Evolutionary conservation across 495 filamentous ascomycete species (phyloP), one percentile per base, ranked within the genome.

Genomic region (Trichoderma erinaceum): DNA sequence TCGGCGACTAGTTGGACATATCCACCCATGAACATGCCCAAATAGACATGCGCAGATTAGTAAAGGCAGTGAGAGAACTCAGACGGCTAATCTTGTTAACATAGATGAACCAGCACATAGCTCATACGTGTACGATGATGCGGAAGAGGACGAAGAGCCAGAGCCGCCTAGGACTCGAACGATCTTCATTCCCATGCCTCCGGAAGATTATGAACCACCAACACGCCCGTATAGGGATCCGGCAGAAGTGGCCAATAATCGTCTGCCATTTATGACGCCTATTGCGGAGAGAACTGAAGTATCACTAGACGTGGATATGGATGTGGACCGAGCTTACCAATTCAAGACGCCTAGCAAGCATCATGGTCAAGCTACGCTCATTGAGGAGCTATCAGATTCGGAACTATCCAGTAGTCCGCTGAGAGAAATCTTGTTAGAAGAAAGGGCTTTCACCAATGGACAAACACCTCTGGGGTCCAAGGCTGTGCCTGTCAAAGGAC

Each of bases 261-360:
- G 92, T 64, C 81, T 97, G 10, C 95, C 93, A 44, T 97, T 97
- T 76, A 99, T 99, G 95, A 99, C 95, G 0, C 95, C 95, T 15
- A 99, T 99, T 69, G 92, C 94, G 8, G 95, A 99, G 75, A 89
- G 89, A 71, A 99, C 95, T 0, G 95, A 99, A 77, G 90, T 87
- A 25, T 95, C 92, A 0, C 75, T 96, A 25, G 88, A 87, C 29
- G 79, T 89, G 11, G 25, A 25, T 32, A 81, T 85, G 70, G 70
- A 79, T 72, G 81, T 85, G 70, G 70, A 79, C 73, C 76, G 81
- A 73, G 77, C 87, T 64, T 81, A 85, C 71, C 79, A 83, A 72
- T 80, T 85, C 29, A 96, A 93, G 73, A 95, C 92, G 2, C 93
- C 92, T 8, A 91, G 65, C 43, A 66, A 66, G 84, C 44, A 87